Base-by-base conservation (phyloP, 768 basidiomycete species). In the Guyanaporus albipodus region DNA sequence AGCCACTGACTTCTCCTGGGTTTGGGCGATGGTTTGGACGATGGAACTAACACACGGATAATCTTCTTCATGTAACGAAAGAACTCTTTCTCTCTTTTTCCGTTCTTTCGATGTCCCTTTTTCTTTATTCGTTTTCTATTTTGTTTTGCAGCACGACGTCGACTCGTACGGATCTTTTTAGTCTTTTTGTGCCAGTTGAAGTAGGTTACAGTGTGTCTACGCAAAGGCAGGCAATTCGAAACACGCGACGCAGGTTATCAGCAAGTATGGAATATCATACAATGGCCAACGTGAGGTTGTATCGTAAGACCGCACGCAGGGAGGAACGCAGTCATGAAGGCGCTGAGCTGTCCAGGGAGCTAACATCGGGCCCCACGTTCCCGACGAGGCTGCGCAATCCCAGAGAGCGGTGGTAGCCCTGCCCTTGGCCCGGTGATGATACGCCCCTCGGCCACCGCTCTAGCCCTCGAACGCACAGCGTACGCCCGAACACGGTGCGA, bases 61-160 rank as follows among this genome's bases (percentile, higher is more conserved):
- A 60, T 57, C 36, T 42, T 37, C 23, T 67, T 53, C 56, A 56
- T 57, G 63, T 61, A 56, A 19, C 18, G 22, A 49, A 48, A 46
- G 55, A 57, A 52, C 37, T 52, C 39, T 48, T 45, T 29, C 22
- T 32, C 18, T 44, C 28, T 24, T 35, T 31, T 40, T 36, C 9
- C 26, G 14, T 15, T 37, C 43, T 35, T 24, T 7, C 38, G 21
- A 15, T 28, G 29, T 28, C 17, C 12, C 10, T 39, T 39, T 24
- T 52, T 50, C 34, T 43, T 51, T 52, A 61, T 54, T 63, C 57
- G 45, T 53, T 59, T 67, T 66, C 59, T 64, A 65, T 62, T 48
- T 57, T 58, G 49, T 63, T 63, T 58, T 62, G 54, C 60, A 46
- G 24, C 46, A 14, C 59, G 51, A 42, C 6, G 19, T 53, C 44